Evolutionary conservation across 176 grass and related monocot genomes (phyloP).

Genomic region (Tillandsia leiboldiana): DNA sequence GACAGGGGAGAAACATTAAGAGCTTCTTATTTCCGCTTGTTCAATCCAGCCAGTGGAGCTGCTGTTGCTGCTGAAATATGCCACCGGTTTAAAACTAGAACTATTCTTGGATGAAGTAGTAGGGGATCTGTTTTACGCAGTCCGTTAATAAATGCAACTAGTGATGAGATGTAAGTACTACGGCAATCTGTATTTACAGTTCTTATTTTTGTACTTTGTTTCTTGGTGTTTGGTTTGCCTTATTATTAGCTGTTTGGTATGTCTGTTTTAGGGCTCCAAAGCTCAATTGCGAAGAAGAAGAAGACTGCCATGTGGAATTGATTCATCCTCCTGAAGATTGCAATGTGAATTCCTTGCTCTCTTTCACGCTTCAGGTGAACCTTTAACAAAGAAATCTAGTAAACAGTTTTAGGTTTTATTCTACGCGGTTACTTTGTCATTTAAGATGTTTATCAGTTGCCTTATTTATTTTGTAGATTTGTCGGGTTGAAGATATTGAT

Average conservation of each 20-base stretch:
- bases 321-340: constrained; percentile 74
- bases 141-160: constrained; percentile 70
- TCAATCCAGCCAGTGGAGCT: constrained; percentile 48
- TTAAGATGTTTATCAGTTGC: no score
- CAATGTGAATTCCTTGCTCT: no score
- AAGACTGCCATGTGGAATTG: constrained; percentile 75
- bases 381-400: no score
- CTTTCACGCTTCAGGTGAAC: no score
- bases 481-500: no score
- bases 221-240: not conserved
- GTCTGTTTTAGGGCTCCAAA: constrained; percentile 64
- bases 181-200: constrained; percentile 15
- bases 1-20: no score
- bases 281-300: constrained; percentile 72
- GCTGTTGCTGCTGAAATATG: constrained; percentile 59
- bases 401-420: no score
- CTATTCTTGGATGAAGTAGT: no score
- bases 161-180: constrained; percentile 68
- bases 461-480: no score
- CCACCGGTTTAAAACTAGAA: constrained; percentile 51
- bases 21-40: constrained; percentile 25
- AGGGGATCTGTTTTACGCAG: constrained; percentile 66
- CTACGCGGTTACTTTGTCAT: no score
- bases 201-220: not conserved
- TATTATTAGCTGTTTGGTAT: constrained; percentile 8